Conservation (phyloP, 371 early-diverging fungal genomes). For the Mucor racemosus region DNA sequence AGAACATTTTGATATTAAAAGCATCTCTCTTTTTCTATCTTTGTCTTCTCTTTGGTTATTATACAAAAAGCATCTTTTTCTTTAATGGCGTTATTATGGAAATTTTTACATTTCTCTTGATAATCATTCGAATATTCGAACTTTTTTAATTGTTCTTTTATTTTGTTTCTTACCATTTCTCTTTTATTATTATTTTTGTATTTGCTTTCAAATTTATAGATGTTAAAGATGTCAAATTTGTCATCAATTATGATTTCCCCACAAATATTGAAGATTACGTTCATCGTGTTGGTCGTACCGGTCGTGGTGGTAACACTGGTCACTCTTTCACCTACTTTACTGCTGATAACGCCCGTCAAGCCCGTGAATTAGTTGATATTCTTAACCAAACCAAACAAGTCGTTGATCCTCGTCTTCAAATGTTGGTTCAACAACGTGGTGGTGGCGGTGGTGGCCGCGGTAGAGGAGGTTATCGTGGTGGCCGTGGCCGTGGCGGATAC, state of each 20-base stretch:
- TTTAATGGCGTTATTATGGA: conserved; percentile 20
- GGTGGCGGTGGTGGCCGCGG: conserved; percentile 52
- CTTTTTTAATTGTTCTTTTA: neutral
- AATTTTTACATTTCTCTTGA: conserved; percentile 15
- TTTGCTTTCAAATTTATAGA: conserved; percentile 49
- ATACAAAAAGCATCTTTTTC: conserved; percentile 3
- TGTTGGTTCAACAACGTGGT: conserved; percentile 65
- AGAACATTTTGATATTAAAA: neutral
- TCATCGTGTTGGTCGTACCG: conserved; percentile 99
- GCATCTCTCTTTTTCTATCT: neutral
- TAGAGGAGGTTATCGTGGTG: conserved; percentile 56
- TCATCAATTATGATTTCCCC: conserved; percentile 98
- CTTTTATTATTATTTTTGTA: conserved; percentile 20
- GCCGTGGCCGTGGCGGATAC: conserved; percentile 50
- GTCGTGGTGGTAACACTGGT: conserved; percentile 97
- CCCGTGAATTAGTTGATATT: conserved; percentile 90
- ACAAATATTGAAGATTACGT: conserved; percentile 94
- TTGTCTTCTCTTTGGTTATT: conserved; percentile 6
- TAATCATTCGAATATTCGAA: conserved; percentile 11
- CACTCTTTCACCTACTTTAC: conserved; percentile 98
- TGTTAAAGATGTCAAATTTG: conserved; percentile 93
- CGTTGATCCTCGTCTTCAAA: conserved; percentile 83
- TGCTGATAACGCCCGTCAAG: conserved; percentile 86
- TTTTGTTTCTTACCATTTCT: conserved; percentile 7
- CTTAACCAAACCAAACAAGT: conserved; percentile 95